These are phyloP conservation scores for Petrea volubilis DNA, from an alignment of 257 asterid genomes.

Conservation along the genomic window DNA sequence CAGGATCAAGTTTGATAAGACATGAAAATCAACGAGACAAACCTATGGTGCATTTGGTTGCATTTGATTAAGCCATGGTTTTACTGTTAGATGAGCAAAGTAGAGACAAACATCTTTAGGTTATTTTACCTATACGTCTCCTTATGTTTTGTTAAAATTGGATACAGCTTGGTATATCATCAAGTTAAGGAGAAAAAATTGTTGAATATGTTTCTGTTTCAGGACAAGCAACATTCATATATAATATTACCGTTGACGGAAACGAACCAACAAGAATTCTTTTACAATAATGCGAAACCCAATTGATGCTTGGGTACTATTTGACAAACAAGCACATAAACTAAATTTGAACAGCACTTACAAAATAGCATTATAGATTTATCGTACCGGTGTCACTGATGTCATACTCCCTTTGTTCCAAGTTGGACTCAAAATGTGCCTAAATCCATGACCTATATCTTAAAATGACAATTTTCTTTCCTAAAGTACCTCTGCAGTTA, in stretches of 20 bases:
- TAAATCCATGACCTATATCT: too few relatives aligned
- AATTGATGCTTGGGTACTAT: neutral
- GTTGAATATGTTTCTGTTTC: neutral
- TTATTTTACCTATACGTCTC: neutral
- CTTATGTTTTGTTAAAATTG: neutral
- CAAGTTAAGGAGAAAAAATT: neutral
- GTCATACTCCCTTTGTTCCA: neutral
- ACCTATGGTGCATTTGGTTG: neutral
- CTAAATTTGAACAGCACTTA: neutral
- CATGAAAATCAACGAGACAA: neutral
- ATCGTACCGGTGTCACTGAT: neutral
- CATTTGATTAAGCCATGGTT: neutral
- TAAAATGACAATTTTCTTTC: too few relatives aligned
- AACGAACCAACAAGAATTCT: neutral
- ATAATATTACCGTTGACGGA: neutral
- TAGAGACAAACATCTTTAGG: too few relatives aligned
- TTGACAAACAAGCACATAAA: neutral
- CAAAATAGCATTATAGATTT: too few relatives aligned
- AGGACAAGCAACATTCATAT: neutral
- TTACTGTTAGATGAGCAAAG: neutral
- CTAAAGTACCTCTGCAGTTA: too few relatives aligned
- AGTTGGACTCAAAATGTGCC: neutral
- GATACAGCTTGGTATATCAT: neutral
- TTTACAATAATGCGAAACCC: neutral
- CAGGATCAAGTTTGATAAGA: neutral